Evolutionary conservation across 2,329 filamentous ascomycete genomes (phyloP).

Genomic region (Sclerotinia trifoliorum): DNA sequence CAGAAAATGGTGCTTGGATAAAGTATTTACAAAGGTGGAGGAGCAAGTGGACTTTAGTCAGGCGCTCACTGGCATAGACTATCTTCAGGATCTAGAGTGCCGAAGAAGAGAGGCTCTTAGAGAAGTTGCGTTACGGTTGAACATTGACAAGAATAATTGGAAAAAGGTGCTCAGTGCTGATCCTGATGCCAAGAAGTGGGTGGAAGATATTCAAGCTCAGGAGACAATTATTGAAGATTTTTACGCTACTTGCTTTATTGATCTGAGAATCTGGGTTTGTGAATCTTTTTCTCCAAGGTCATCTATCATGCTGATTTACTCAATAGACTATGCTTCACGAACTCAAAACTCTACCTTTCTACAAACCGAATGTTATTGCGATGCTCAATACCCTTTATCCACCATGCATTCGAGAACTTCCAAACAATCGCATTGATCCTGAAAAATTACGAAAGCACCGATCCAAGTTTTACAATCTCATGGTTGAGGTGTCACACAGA

Average conservation of each 20-base stretch:
- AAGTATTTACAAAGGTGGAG: constrained; percentile 29
- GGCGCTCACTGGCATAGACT: constrained; percentile 34
- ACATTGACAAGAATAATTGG: constrained; percentile 33
- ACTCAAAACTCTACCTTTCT: constrained; percentile 27
- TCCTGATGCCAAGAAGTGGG: constrained; percentile 31
- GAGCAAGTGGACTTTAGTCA: constrained; percentile 30
- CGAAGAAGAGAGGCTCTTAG: constrained; percentile 28
- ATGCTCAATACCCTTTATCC: constrained; percentile 39
- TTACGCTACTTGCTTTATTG: constrained; percentile 33
- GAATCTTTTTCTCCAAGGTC: neutral
- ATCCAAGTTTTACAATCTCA: constrained; percentile 31
- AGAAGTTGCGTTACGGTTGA: constrained; percentile 30
- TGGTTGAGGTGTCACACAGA: constrained; percentile 27
- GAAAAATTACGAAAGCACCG: constrained; percentile 31
- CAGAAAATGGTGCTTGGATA: constrained; percentile 27
- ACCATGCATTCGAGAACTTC: constrained; percentile 31
- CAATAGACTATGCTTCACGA: constrained; percentile 34
- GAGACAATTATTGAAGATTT: constrained; percentile 29
- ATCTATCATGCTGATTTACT: constrained; percentile 8
- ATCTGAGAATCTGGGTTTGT: constrained; percentile 37
- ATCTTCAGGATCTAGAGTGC: constrained; percentile 35
- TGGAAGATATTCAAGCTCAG: constrained; percentile 30
- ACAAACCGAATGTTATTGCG: constrained; percentile 33
- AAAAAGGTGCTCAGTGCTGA: constrained; percentile 27
- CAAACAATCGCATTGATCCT: constrained; percentile 29